Base-by-base conservation (phyloP, 73 alveolate species). In the Stentor roeselii region DNA sequence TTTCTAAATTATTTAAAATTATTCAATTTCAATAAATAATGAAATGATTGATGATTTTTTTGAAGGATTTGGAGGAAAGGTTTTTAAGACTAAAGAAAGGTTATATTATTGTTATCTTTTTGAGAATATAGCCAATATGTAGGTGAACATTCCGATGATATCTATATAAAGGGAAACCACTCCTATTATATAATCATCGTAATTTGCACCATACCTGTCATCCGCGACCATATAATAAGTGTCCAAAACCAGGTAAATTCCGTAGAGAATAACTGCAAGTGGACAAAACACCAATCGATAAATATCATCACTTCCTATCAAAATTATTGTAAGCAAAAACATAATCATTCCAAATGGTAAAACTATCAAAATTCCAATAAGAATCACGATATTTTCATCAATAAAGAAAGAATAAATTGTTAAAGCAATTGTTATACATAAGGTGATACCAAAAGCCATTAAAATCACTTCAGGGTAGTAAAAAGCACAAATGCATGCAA, bases 131-230 rank as follows among this genome's bases (percentile, higher is more conserved):
- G 80, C n/a, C 14, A 76, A 40, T 14, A 76, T 2, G 34, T 76
- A 76, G 67, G 39, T 78, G 59, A 88, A 88, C 74, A 88, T 50
- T 75, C 77, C 76, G 21, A 88, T 82, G 2, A 88, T 88, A 75
- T 88, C 94, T 15, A 85, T 86, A 85, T 88, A 88, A 41, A 88
- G 75, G 37, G 85, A 60, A 60, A 88, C 78, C 42, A 91, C 86
- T 36, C 94, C 94, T 1, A 88, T 59, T 15, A 88, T 82, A 40
- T 88, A 88, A 86, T 88, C 94, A 88, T 88, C 94, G 30, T 84
- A 76, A 27, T 84, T 59, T 60, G 86, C 27, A 59, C 75, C 32
- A 39, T 86, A 84, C 2, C 85, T 86, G 83, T 83, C 80, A 60
- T 83, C 88, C 2, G 89, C 91, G 0, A 80, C 88, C 11, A 88